Conservation (phyloP, 2,329 filamentous ascomycete genomes). For the Aureobasidium lini region DNA sequence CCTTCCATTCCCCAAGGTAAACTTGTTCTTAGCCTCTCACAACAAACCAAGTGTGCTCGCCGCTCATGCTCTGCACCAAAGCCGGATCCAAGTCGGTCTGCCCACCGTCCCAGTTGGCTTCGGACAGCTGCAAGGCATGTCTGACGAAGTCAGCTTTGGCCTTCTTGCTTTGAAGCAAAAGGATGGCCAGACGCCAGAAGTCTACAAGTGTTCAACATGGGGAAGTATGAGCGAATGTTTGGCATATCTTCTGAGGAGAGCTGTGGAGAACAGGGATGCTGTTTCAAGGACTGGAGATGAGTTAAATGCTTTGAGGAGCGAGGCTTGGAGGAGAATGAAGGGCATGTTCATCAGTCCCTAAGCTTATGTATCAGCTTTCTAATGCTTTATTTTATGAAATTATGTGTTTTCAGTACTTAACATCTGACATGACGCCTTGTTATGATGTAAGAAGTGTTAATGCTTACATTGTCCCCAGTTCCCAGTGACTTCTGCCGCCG, state of each 20-base stretch:
- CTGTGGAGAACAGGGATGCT: constrained; percentile 23
- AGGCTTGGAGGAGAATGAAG: neutral
- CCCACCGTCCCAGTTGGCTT: constrained; percentile 15
- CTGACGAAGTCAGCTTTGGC: constrained; percentile 21
- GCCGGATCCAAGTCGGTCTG: neutral
- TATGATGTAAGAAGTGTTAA: no score
- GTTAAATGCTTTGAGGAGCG: neutral
- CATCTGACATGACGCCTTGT: no score
- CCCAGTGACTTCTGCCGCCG: no score
- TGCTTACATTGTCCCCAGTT: no score
- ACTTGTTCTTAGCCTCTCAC: constrained; percentile 25
- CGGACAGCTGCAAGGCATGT: constrained; percentile 24
- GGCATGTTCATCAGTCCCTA: neutral
- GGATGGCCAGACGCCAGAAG: neutral
- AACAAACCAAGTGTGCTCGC: constrained; percentile 13
- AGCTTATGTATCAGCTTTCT: neutral
- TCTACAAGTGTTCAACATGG: constrained; percentile 24
- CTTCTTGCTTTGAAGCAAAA: constrained; percentile 18
- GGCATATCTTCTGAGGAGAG: constrained; percentile 22
- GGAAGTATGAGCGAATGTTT: constrained; percentile 23
- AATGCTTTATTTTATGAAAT: no score
- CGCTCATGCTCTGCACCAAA: neutral
- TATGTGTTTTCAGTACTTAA: no score
- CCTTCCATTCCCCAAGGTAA: constrained; percentile 18
- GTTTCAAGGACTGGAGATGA: neutral